Evolutionary conservation across 805 yeast genomes (phyloP), one percentile per base, ranked within the genome.

Genomic region (Spathaspora sp.): DNA sequence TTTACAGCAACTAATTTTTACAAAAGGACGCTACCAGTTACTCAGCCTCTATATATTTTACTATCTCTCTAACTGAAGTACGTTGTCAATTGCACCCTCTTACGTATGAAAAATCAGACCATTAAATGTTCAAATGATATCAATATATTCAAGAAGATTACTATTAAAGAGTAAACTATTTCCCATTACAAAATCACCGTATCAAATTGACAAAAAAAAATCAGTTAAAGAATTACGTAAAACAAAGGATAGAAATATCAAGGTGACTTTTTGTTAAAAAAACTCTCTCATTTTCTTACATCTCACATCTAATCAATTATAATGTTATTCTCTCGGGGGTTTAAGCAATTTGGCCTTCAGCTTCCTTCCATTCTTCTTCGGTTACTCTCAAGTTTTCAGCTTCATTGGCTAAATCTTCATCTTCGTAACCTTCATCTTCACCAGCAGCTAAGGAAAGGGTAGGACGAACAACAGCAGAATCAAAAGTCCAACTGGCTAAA

Each of bases 401-500:
- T 53, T 70, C 77, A 53, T 72, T 76, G 52, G 75, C 75, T 58
- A 73, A 67, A 52, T 73, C 78, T 48, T 70, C 74, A 42, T 62
- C 74, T 48, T 72, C 77, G 52, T 55, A 48, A 17, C 53, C 57
- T 49, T 69, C 71, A 51, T 85, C 79, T 61, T 86, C 89, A 66
- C 87, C 89, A 55, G 73, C 76, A 60, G 73, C 73, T 75, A 89
- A 83, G 16, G 96, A 87, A 65, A 91, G 82, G 57, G 97, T 81
- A 64, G 97, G 97, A 81, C 89, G 92, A 65, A 93, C 96, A 57
- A 85, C 92, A 61, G 98, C 97, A 67, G 86, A 82, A 74, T 94
- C 98, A 66, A 92, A 81, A 61, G 98, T 94, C 99, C 99, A 93
- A 56, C 90, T 82, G 56, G 96, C 96, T 66, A 93, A 82, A 56